Evolutionary conservation across 2,329 filamentous ascomycete species (phyloP).

Genomic region (Sarocladium kiliense): DNA sequence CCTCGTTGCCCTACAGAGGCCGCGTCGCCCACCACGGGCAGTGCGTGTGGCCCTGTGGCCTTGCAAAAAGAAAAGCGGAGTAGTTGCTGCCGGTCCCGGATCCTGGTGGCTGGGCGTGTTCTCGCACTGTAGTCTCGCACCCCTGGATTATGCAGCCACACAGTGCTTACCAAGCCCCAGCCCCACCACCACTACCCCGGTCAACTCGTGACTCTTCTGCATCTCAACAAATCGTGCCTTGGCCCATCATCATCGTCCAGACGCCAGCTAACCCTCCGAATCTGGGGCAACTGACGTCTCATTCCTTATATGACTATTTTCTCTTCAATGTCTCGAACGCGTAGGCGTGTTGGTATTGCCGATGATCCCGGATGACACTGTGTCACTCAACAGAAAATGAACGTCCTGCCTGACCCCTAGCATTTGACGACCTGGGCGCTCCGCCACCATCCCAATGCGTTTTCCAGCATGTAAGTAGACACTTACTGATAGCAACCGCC

Average conservation of each 20-base stretch:
- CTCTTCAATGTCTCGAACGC: neutral
- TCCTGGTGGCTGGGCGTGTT: neutral
- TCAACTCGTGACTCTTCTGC: constrained; percentile 6
- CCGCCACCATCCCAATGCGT: no score
- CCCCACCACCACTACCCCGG: neutral
- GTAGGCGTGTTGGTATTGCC: neutral
- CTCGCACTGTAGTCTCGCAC: neutral
- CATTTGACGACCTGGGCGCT: no score
- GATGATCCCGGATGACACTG: constrained; percentile 3
- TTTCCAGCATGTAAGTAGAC: neutral
- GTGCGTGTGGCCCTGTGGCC: neutral
- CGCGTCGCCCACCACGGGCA: neutral
- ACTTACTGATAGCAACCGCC: neutral
- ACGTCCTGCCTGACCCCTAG: no score
- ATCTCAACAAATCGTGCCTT: constrained; percentile 10
- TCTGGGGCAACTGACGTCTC: constrained; percentile 3
- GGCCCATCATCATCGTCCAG: neutral
- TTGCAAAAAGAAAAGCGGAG: neutral
- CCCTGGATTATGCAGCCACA: neutral
- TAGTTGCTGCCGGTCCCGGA: neutral
- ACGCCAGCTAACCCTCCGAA: neutral
- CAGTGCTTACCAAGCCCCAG: neutral
- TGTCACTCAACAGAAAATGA: constrained; percentile 4
- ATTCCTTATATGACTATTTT: neutral
- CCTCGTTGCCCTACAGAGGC: neutral